A percentile compares a stretch with the other conserved stretches of the same genome.
These are phyloP conservation scores for Thelonectria rubi DNA, from an alignment of 2,329 filamentous ascomycete species.

Conservation along the genomic window DNA sequence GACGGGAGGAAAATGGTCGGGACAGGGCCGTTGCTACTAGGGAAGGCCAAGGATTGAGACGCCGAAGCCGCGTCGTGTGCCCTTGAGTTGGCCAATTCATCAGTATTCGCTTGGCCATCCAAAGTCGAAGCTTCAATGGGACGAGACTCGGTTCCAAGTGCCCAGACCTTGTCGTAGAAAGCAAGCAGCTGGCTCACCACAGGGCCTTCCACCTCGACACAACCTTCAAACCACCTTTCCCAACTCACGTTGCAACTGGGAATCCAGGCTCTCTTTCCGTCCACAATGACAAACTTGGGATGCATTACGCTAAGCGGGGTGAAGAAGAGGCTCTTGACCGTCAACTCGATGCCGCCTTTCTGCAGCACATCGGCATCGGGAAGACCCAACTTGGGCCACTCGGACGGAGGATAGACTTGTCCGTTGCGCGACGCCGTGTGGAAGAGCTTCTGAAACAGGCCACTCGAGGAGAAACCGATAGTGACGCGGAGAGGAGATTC, in stretches of 20 bases:
- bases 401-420: constrained; percentile 64
- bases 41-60: constrained; percentile 43
- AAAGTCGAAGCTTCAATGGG: background rate
- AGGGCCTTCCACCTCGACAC: constrained; percentile 70
- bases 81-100: constrained; percentile 9
- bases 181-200: constrained; percentile 68
- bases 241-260: constrained; percentile 88
- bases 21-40: constrained; percentile 41
- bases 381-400: constrained; percentile 73
- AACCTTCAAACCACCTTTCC: constrained; percentile 88
- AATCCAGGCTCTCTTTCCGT: constrained; percentile 71
- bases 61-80: constrained; percentile 39
- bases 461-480: constrained; percentile 80
- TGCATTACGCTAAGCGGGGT: constrained; percentile 88
- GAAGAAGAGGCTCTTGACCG: constrained; percentile 81
- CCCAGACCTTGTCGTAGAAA: constrained; percentile 79
- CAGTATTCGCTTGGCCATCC: background rate
- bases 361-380: constrained; percentile 62
- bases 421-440: constrained; percentile 73
- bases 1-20: constrained; percentile 76
- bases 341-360: constrained; percentile 70
- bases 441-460: constrained; percentile 76
- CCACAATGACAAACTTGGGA: constrained; percentile 81
- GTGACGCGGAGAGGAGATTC: constrained; percentile 63
- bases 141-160: constrained; percentile 31